A percentile compares a stretch with the other conserved stretches of the same genome.
These are phyloP conservation scores for Boechera stricta DNA, from an alignment of 345 rosid species.

Conservation along the genomic window DNA sequence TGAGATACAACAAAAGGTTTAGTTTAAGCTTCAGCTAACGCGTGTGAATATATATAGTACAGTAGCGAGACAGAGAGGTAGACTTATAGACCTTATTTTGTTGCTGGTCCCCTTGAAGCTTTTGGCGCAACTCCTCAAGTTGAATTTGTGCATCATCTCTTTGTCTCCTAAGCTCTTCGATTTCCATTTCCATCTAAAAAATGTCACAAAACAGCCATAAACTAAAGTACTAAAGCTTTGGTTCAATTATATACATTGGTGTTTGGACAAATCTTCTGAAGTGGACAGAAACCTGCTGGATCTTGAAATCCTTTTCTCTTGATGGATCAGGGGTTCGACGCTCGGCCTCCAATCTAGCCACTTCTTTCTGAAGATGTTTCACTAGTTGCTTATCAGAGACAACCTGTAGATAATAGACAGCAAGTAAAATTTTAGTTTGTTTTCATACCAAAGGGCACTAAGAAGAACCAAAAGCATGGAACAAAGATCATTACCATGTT, in stretches of 20 bases:
- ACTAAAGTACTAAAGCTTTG: constrained; percentile 19
- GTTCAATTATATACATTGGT: constrained; percentile 1
- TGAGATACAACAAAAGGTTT: constrained; percentile 46
- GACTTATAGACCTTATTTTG: constrained; percentile 41
- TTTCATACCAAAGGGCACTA: constrained; percentile 18
- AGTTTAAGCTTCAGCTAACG: neutral
- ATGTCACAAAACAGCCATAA: constrained; percentile 24
- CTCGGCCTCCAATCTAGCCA: constrained; percentile 95
- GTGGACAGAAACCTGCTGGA: constrained; percentile 64
- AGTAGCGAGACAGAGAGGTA: constrained; percentile 8
- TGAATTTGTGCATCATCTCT: constrained; percentile 87
- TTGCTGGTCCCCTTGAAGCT: constrained; percentile 70
- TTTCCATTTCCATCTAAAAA: constrained; percentile 91
- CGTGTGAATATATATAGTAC: constrained; percentile 8
- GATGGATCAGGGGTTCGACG: constrained; percentile 94
- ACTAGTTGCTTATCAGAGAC: constrained; percentile 97
- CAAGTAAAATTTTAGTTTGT: constrained; percentile 5
- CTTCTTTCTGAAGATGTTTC: constrained; percentile 98
- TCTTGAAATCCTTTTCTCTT: constrained; percentile 84
- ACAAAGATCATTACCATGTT: constrained; percentile 74
- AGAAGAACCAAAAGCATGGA: constrained; percentile 19
- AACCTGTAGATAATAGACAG: constrained; percentile 53
- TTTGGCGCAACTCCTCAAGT: constrained; percentile 79
- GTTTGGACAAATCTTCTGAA: constrained; percentile 22
- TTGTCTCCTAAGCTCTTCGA: constrained; percentile 84